A percentile compares a stretch with the other conserved stretches of the same genome.
phyloP scores from a whole-genome alignment of 768 basidiomycete species.

The Amanita thiersii region DNA sequence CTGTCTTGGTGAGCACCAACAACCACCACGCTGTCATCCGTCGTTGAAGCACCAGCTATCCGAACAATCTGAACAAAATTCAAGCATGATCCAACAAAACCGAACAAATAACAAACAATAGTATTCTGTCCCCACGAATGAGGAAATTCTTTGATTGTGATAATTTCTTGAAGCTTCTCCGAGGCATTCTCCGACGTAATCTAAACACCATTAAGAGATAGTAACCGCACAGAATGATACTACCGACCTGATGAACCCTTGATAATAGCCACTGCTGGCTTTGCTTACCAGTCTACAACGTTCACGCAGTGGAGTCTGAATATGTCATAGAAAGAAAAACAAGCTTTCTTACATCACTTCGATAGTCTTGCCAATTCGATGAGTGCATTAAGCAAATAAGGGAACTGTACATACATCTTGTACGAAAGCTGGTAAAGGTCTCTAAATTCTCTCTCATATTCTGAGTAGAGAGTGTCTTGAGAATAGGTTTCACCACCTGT shows the following conservation, averaged over 20 bases:
- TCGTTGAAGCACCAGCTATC: slow-evolving; percentile 63
- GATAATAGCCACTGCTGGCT: slow-evolving; percentile 73
- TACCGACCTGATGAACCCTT: slow-evolving; percentile 52
- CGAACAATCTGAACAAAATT: slow-evolving; percentile 50
- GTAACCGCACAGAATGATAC: slow-evolving; percentile 5
- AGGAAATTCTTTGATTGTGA: slow-evolving; percentile 63
- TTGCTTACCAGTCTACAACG: slow-evolving; percentile 68
- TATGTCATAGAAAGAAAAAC: slow-evolving; percentile 7
- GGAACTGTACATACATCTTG: slow-evolving; percentile 45
- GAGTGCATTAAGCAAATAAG: slow-evolving; percentile 4
- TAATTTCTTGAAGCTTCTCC: slow-evolving; percentile 41
- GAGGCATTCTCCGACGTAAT: slow-evolving; percentile 58
- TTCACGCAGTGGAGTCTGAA: slow-evolving; percentile 4
- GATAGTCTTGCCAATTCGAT: slow-evolving; percentile 22
- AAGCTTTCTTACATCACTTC: slow-evolving; percentile 53
- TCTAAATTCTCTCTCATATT: slow-evolving; percentile 51
- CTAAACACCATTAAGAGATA: slow-evolving; percentile 24
- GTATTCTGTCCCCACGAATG: slow-evolving; percentile 85
- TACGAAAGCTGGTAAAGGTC: slow-evolving; percentile 55
- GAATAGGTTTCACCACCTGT: slow-evolving; percentile 40
- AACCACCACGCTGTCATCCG: slow-evolving; percentile 57
- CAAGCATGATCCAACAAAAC: slow-evolving; percentile 10
- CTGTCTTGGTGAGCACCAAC: slow-evolving; percentile 83
- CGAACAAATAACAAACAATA: slow-evolving; percentile 38
- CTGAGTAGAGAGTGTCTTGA: slow-evolving; percentile 50